Evolutionary conservation across 352 stramenopile genomes (phyloP), one percentile per base, ranked within the genome.

Genomic region (Phytophthora lateralis): DNA sequence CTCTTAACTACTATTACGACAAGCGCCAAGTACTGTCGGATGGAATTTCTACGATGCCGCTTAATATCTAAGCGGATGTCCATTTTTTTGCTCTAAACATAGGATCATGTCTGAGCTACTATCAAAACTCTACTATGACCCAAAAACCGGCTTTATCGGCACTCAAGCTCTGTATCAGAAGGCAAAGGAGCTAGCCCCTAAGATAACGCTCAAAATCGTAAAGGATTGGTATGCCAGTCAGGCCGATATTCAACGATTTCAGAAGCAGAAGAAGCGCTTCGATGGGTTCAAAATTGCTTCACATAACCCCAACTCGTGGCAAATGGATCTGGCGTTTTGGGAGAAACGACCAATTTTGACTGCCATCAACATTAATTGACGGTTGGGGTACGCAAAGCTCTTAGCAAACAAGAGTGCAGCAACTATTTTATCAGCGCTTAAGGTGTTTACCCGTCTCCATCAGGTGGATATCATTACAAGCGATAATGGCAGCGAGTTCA

Each of bases 401-500:
- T 53, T 85, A 34, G 21, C 41, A 47, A 73, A 80, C 58, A 81
- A 77, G 49, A 66, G 41, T 21, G 68, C 57, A 26, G 12, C 27
- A 42, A 61, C 49, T 9, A 52, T 85, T 21, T 21, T 77, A 18
- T 45, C 27, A 14, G 73, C 52, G n/a, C 34, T 76, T 0, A 68
- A 75, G 34, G 17, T 26, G 30, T 74, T 82, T 18, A 39, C 66
- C 9, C 67, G 50, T 8, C 41, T 35, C 42, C 34, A 69, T 27
- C 72, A 76, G 30, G 37, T 58, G 9, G 39, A 67, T 55, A 63
- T 68, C 6, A 39, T 78, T 0, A 78, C 69, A 6, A 55, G 34
- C n/a, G 73, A 81, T 20, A 81, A 78, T 51, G 73, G 73, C 8
- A 37, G 4, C 2, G 65, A 78, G 35, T 81, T 71, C 34, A 63